Evolutionary conservation across 2,329 filamentous ascomycete genomes (phyloP).

Genomic region (Ceratocystis colombiana): DNA sequence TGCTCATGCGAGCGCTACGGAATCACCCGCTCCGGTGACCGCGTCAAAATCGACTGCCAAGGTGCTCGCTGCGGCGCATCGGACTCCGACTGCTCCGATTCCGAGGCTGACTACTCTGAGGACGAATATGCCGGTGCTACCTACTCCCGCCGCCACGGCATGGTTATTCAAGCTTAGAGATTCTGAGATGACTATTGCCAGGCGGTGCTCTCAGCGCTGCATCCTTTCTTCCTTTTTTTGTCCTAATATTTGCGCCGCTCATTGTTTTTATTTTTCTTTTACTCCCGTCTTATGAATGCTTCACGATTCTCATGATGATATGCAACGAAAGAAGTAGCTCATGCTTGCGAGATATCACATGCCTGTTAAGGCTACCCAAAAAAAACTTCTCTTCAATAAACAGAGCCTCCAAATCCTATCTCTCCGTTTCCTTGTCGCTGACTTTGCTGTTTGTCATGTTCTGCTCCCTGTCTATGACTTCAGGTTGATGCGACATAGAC

Average conservation of each 20-base stretch:
- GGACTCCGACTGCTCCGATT: conserved; percentile 45
- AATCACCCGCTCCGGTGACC: conserved; percentile 84
- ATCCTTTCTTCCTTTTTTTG: not conserved
- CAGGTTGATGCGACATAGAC: not conserved
- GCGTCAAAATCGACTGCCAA: conserved; percentile 93
- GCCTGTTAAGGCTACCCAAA: not conserved
- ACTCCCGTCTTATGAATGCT: not conserved
- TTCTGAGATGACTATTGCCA: not conserved
- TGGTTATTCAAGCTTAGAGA: conserved; percentile 40
- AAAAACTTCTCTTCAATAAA: not conserved
- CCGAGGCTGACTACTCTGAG: conserved; percentile 38
- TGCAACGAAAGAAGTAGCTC: not conserved
- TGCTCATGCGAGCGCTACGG: conserved; percentile 96
- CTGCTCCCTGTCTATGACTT: not conserved
- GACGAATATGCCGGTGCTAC: conserved; percentile 36
- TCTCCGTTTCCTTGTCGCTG: not conserved
- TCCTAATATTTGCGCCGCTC: not conserved
- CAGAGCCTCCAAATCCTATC: not conserved
- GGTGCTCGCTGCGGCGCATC: conserved; percentile 63
- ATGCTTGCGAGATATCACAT: not conserved
- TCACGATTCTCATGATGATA: conserved; percentile 9
- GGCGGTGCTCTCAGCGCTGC: not conserved
- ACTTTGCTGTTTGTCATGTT: not conserved
- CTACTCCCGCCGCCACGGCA: conserved; percentile 53
- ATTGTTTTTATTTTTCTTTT: not conserved